Conservation (phyloP, 129 eudicot genomes). For the Lactuca saligna region DNA sequence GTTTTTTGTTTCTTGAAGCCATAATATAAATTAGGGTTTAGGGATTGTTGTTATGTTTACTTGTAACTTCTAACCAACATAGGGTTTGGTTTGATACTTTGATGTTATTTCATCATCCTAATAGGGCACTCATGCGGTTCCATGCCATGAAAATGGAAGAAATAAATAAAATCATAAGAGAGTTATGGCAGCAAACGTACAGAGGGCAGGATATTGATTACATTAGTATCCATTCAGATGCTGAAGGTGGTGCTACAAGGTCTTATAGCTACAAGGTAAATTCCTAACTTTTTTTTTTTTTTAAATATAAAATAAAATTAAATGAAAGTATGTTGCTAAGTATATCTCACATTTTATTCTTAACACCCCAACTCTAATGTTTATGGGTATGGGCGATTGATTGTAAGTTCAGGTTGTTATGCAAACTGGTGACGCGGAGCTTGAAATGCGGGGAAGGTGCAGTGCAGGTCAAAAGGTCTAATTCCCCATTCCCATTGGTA, state of each 20-base stretch:
- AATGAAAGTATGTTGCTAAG: not conserved
- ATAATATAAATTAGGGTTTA: not conserved
- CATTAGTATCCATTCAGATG: conserved; percentile 89
- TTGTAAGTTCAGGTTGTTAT: conserved; percentile 62
- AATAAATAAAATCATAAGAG: conserved; percentile 89
- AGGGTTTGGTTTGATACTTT: not conserved
- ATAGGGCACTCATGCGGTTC: conserved; percentile 86
- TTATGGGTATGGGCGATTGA: not conserved
- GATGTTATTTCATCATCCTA: no score
- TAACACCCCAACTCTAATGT: no score
- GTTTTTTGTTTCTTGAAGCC: conserved; percentile 10
- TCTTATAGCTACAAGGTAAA: conserved; percentile 94
- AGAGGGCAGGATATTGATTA: conserved; percentile 99
- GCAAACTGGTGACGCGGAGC: conserved; percentile 95
- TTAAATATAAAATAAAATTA: not conserved
- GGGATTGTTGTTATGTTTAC: no score
- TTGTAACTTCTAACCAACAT: no score
- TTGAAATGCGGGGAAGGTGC: conserved; percentile 99
- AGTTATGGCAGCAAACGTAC: conserved; percentile 97
- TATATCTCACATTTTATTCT: no score
- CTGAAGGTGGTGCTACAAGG: conserved; percentile 90
- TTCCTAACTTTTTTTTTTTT: not conserved
- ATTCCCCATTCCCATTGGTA: not conserved
- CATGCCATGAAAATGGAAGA: conserved; percentile 98
- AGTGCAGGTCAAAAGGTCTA: conserved; percentile 98